Evolutionary conservation across 352 stramenopile genomes (phyloP), one percentile per base, ranked within the genome.

Genomic region (Aphanomyces astaci): DNA sequence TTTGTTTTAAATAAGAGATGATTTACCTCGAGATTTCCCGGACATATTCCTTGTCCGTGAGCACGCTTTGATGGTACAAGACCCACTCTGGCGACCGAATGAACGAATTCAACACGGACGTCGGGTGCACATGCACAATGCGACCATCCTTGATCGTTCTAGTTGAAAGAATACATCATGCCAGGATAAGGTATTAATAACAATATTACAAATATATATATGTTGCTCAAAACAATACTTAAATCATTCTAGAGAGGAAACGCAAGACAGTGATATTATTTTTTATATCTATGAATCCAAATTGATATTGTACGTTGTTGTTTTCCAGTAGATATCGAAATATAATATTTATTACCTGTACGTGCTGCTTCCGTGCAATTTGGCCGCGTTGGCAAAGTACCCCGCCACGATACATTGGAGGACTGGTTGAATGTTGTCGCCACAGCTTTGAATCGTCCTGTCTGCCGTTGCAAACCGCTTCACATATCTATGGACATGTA

Each of bases 1-100:
- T n/a, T n/a, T n/a, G 9, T 55, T 13, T 13, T 55, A 13, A 11
- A 0, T 22, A 22, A 11, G 17, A 55, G 10, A 55, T 28, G 0
- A 10, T 10, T 17, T 59, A 59, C 51, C 51, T 83, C 13, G 73
- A 79, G 39, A 90, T 78, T 46, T 89, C 80, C 10, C 82, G 81
- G 27, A 95, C 84, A 64, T 91, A 97, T 75, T 99, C 96, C 64
- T 99, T 97, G 0, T 88, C 97, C 0, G 97, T 99, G 51, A 98
- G 89, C 27, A 99, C 96, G 46, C 98, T 96, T 76, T 99, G 95
- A 72, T 99, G 96, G 76, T 99, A 99, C 32, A 98, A 81, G 19
- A 99, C 92, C 84, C 98, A 99, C 73, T 99, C 97, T 2, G 97
- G 97, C 33, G 94, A 79, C 11, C 74, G 83, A 1, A 82, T 80